These are phyloP conservation scores for Kazachstania viticola DNA, from an alignment of 805 yeast species.

Conservation along the genomic window DNA sequence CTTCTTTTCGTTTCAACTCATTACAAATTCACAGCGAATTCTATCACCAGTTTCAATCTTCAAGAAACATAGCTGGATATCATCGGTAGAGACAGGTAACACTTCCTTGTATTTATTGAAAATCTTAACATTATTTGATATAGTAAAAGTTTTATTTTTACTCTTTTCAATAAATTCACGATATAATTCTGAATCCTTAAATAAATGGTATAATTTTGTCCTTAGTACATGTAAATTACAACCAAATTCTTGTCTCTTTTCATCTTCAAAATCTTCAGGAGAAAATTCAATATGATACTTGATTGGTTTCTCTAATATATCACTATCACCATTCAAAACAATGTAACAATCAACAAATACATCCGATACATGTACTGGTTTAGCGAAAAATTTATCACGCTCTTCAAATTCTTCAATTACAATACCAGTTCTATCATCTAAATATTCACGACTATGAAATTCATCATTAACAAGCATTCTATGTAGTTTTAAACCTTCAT, in stretches of 20 bases:
- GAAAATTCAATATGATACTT: conserved; percentile 66
- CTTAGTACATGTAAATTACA: conserved; percentile 56
- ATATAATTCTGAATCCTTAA: conserved; percentile 34
- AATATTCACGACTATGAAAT: conserved; percentile 23
- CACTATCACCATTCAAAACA: conserved; percentile 10
- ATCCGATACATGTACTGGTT: conserved; percentile 74
- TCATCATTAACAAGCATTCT: conserved; percentile 23
- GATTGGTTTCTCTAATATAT: conserved; percentile 28
- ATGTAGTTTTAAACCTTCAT: conserved; percentile 22
- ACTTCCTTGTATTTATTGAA: conserved; percentile 26
- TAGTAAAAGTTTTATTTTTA: conserved; percentile 14
- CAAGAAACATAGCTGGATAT: conserved; percentile 37
- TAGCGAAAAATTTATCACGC: conserved; percentile 53
- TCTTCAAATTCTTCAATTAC: conserved; percentile 31
- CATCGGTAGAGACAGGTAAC: conserved; percentile 27
- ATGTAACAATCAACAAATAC: conserved; percentile 44
- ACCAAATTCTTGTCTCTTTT: conserved; percentile 56
- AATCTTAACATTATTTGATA: conserved; percentile 27
- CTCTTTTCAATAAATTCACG: conserved; percentile 10
- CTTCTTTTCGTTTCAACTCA: conserved; percentile 6
- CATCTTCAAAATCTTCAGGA: conserved; percentile 60
- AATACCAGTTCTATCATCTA: conserved; percentile 23
- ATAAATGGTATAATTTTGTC: conserved; percentile 41
- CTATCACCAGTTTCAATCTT: conserved; percentile 45
- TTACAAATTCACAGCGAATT: conserved; percentile 27